These are phyloP conservation scores for Phytophthora multivora DNA, from an alignment of 352 stramenopile species.

Conservation along the genomic window DNA sequence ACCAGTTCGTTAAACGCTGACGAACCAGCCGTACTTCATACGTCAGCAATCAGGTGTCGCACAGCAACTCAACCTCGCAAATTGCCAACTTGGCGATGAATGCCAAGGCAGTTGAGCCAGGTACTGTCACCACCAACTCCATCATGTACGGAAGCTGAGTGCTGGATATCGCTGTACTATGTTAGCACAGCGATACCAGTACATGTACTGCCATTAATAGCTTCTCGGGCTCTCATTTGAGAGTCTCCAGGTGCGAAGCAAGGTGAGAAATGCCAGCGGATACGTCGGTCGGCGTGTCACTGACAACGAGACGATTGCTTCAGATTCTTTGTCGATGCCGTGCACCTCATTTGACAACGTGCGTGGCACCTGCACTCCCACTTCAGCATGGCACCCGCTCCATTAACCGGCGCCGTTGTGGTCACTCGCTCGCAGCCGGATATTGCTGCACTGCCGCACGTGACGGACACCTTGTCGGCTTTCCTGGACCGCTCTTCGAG, in stretches of 20 bases:
- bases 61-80: neutral
- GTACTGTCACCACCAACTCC: too few relatives aligned
- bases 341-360: slow-evolving; percentile 21
- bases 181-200: too few relatives aligned
- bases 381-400: slow-evolving; percentile 17
- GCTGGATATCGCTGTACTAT: too few relatives aligned
- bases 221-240: neutral
- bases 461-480: slow-evolving; percentile 16
- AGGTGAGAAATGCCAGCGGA: neutral
- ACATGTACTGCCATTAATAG: too few relatives aligned
- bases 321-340: slow-evolving; percentile 11
- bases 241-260: neutral
- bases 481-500: slow-evolving; percentile 29
- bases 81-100: too few relatives aligned
- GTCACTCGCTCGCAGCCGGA: slow-evolving; percentile 21
- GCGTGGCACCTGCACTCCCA: slow-evolving; percentile 6
- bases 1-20: slow-evolving; percentile 7
- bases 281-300: slow-evolving; percentile 6
- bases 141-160: too few relatives aligned
- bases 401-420: slow-evolving; percentile 22
- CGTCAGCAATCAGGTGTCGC: slow-evolving; percentile 6
- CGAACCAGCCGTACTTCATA: neutral
- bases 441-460: slow-evolving; percentile 28
- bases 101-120: too few relatives aligned
- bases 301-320: slow-evolving; percentile 24